A percentile compares a stretch with the other conserved stretches of the same genome.
Evolutionary conservation across 768 basidiomycete genomes (phyloP).

Genomic region (Tylopilus rubrobrunneus): DNA sequence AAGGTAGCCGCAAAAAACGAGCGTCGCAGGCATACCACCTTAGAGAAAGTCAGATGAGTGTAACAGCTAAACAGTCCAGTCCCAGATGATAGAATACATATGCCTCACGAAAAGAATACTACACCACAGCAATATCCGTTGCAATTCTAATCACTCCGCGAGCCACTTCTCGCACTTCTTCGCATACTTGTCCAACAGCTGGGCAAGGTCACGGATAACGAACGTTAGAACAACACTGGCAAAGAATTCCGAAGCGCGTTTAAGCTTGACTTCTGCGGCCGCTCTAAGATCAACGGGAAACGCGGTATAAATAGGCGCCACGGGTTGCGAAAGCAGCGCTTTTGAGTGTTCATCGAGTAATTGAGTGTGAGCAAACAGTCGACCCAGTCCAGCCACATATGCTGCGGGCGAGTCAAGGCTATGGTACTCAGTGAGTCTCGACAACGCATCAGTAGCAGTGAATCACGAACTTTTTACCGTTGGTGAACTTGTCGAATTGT

Average conservation of each 20-base stretch:
- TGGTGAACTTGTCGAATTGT: slow-evolving; percentile 79
- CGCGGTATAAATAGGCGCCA: slow-evolving; percentile 69
- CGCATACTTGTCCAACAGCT: slow-evolving; percentile 86
- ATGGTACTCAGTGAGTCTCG: slow-evolving; percentile 15
- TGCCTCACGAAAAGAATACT: slow-evolving; percentile 24
- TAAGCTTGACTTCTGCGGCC: slow-evolving; percentile 69
- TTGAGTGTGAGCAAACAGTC: slow-evolving; percentile 70
- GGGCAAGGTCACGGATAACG: slow-evolving; percentile 82
- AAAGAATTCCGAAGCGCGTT: slow-evolving; percentile 87
- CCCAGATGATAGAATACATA: slow-evolving; percentile 34
- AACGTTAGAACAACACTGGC: slow-evolving; percentile 85
- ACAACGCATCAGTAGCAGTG: slow-evolving; percentile 2
- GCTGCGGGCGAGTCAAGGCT: slow-evolving; percentile 87
- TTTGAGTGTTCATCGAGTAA: slow-evolving; percentile 85
- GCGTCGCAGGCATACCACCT: slow-evolving; percentile 11
- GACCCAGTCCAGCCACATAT: slow-evolving; percentile 74
- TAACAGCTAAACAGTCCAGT: slow-evolving; percentile 32
- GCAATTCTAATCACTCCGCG: slow-evolving; percentile 53
- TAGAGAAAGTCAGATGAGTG: slow-evolving; percentile 21
- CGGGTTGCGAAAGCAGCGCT: slow-evolving; percentile 60
- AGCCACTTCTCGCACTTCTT: slow-evolving; percentile 94
- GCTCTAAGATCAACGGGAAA: slow-evolving; percentile 61
- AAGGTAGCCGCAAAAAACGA: slow-evolving; percentile 9
- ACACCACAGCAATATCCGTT: slow-evolving; percentile 24
- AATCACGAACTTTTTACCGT: slow-evolving; percentile 75